A percentile compares a stretch with the other conserved stretches of the same genome.
These are phyloP conservation scores for Cladosporium sphaerospermum DNA, from an alignment of 2,329 filamentous ascomycete species.

Conservation along the genomic window DNA sequence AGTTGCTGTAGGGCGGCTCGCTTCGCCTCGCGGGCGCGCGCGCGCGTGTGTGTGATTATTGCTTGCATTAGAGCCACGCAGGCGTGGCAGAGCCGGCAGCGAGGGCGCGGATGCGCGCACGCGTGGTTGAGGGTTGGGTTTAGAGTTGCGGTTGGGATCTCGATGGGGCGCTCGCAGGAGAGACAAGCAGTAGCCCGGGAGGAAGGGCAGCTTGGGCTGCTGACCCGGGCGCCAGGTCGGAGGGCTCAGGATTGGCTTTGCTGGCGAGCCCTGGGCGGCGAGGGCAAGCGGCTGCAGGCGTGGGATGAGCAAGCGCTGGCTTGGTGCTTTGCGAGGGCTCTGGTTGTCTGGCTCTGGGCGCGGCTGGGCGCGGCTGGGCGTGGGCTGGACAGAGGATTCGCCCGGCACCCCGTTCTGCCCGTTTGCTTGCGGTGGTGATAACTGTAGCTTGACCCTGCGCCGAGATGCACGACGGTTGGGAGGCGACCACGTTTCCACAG, in stretches of 20 bases:
- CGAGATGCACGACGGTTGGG: slow-evolving; percentile 8
- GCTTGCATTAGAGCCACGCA: slow-evolving; percentile 1
- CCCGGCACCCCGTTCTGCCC: slow-evolving; percentile 2
- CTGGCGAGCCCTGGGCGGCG: neutral
- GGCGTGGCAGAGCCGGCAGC: slow-evolving; percentile 1
- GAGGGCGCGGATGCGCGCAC: neutral
- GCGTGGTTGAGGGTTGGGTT: neutral
- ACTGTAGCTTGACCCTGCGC: slow-evolving; percentile 6
- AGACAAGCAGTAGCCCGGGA: neutral
- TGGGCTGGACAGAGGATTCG: neutral
- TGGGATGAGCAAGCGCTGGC: neutral
- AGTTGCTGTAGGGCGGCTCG: neutral
- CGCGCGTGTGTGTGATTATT: neutral
- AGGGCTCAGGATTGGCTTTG: neutral
- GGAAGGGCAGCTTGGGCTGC: neutral
- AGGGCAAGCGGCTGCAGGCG: neutral
- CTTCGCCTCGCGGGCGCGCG: slow-evolving; percentile 1
- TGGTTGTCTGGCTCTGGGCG: neutral
- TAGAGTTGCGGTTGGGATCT: neutral
- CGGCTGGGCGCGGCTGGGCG: neutral
- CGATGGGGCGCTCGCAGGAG: slow-evolving; percentile 1
- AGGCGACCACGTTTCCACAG: slow-evolving; percentile 10
- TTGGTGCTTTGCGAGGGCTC: neutral
- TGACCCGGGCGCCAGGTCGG: neutral
- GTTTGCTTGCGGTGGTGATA: neutral